Evolutionary conservation across 768 basidiomycete genomes (phyloP).

Genomic region (Lentinus tigrinus): DNA sequence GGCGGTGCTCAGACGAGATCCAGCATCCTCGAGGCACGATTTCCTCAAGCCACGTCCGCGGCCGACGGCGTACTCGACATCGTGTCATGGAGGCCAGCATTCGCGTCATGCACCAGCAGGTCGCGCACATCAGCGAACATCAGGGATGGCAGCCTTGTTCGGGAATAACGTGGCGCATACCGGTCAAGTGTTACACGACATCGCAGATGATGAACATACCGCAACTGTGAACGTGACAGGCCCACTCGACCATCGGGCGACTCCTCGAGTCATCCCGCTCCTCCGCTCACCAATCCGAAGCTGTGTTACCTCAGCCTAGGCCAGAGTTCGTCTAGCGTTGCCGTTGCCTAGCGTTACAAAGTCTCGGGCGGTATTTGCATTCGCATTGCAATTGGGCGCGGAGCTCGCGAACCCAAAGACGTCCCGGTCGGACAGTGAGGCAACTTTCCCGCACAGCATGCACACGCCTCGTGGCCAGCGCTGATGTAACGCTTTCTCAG

Average conservation of each 20-base stretch:
- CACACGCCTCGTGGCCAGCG: background rate
- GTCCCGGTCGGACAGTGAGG: conserved; percentile 10
- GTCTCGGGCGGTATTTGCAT: background rate
- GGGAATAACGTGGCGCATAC: background rate
- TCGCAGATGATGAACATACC: background rate
- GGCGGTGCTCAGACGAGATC: conserved; percentile 14
- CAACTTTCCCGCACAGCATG: background rate
- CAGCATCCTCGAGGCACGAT: background rate
- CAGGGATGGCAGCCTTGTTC: background rate
- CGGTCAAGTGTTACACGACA: conserved; percentile 5
- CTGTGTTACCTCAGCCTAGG: background rate
- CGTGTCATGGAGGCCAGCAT: background rate
- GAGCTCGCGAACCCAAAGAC: background rate
- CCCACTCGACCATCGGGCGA: background rate
- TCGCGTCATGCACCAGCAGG: background rate
- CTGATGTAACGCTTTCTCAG: conserved; percentile 4
- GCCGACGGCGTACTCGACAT: background rate
- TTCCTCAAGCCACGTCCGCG: background rate
- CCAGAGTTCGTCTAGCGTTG: background rate
- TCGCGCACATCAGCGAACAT: background rate
- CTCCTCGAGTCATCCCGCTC: conserved; percentile 3
- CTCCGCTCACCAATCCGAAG: conserved; percentile 12
- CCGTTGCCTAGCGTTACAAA: background rate
- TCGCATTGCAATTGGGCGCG: background rate
- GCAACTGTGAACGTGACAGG: background rate